Percentiles rank a stretch among this genome's conserved stretches.
These are phyloP conservation scores for Diospyros kaki DNA, from an alignment of 148 eudicot species.

Conservation along the genomic window DNA sequence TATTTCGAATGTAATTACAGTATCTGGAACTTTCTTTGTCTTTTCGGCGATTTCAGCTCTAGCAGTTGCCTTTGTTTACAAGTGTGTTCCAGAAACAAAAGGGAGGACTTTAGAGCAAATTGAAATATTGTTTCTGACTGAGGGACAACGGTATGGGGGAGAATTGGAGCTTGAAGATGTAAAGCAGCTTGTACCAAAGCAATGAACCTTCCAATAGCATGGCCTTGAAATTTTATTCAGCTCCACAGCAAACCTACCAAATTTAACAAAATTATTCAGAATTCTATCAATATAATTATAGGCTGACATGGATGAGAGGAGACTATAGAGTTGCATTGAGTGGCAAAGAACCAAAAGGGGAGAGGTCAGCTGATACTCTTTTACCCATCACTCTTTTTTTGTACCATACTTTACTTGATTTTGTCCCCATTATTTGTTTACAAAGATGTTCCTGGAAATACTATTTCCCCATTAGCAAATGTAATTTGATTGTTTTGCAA, in stretches of 20 bases:
- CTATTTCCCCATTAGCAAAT: too few relatives aligned
- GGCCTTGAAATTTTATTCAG: background rate
- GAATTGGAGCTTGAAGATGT: constrained; percentile 58
- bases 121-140: constrained; percentile 54
- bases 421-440: too few relatives aligned
- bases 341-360: too few relatives aligned
- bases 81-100: constrained; percentile 76
- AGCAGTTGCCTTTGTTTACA: constrained; percentile 59
- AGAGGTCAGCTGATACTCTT: too few relatives aligned
- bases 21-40: constrained; percentile 67
- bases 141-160: constrained; percentile 23
- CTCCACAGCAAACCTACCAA: constrained; percentile 7
- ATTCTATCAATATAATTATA: too few relatives aligned
- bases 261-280: too few relatives aligned
- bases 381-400: too few relatives aligned
- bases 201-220: constrained; percentile 17
- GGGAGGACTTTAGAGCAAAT: constrained; percentile 85
- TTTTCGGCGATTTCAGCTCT: constrained; percentile 63
- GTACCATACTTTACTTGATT: too few relatives aligned
- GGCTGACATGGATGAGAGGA: too few relatives aligned
- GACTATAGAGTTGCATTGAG: too few relatives aligned
- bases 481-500: too few relatives aligned
- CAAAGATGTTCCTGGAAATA: too few relatives aligned
- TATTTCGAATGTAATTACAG: constrained; percentile 45
- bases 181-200: constrained; percentile 37